Base-by-base conservation (phyloP, 1,139 yeast species). In the Debaryomyces coudertii region DNA sequence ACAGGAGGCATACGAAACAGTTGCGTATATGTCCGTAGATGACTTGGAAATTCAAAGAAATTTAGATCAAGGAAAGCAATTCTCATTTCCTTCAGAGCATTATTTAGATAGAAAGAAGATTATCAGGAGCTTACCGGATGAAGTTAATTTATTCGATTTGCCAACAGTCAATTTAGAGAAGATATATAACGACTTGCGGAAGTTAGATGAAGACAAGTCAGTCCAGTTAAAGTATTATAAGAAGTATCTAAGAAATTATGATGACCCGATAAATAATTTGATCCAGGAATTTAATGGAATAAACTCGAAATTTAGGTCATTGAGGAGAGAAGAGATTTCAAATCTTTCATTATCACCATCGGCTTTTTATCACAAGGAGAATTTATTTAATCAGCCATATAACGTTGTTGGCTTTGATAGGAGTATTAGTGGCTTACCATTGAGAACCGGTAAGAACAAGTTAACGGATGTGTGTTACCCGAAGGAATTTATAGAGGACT, bases 391-490 rank as follows among this genome's bases (percentile, higher is more conserved):
- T 22, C 54, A 65, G 44, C 71, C 74, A 4, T 73, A 74, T 53
- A 73, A 74, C 53, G 77, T 74, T 5, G 61, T 72, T 7, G 80
- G 80, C 3, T 73, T 73, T 53, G 80, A 75, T 56, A 60, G 71
- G 41, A 63, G 71, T 31, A 53, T 73, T 16, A 60, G 69, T 35
- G 80, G 80, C 4, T 57, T 73, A 30, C 80, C 79, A 0, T 55
- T 75, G 40, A 57, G 69, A 36, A 54, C 54, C 5, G 68, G 68
- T 2, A 61, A 62, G 38, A 57, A 65, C 46, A 53, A 56, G 40
- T 25, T 48, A 11, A 39, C 46, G 5, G 46, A 48, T 12, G 49
- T 47, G 4, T 56, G 54, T 12, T 67, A 62, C 28, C 79, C 80
- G 1, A 65, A 63, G 43, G 80, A 75, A 52, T 68, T 75, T 43